Percentiles rank a stretch among this genome's conserved stretches.
Conservation (phyloP, 306 rosid genomes). For the Hylodesmum podocarpum region DNA sequence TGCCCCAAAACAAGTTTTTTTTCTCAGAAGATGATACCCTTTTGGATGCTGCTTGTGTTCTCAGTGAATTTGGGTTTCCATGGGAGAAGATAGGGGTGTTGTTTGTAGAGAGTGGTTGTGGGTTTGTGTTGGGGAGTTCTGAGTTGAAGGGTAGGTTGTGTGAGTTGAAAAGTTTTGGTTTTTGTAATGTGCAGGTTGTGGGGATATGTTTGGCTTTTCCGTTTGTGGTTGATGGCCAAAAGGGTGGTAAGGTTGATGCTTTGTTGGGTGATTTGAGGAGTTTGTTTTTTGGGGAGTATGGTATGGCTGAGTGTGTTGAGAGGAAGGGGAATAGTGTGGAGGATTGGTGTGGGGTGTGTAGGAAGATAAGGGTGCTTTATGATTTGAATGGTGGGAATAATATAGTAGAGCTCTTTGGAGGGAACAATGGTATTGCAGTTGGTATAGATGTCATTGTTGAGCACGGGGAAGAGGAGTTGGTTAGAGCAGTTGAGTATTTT, state of each 20-base stretch:
- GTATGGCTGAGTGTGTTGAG: conserved; percentile 50
- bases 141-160: conserved; percentile 50
- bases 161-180: conserved; percentile 49
- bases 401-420: conserved; percentile 45
- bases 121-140: conserved; percentile 38
- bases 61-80: conserved; percentile 72
- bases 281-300: conserved; percentile 48
- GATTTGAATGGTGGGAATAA: conserved; percentile 49
- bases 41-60: conserved; percentile 59
- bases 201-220: conserved; percentile 80
- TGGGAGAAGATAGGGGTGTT: conserved; percentile 71
- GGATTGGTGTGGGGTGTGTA: conserved; percentile 58
- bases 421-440: conserved; percentile 41
- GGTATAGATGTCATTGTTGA: conserved; percentile 51
- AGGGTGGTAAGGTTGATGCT: conserved; percentile 32
- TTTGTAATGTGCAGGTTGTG: conserved; percentile 50
- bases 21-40: conserved; percentile 59
- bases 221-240: conserved; percentile 38
- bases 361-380: conserved; percentile 62
- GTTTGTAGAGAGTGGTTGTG: conserved; percentile 45
- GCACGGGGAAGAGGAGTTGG: conserved; percentile 49
- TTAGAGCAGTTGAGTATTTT: conserved; percentile 47
- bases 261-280: conserved; percentile 54
- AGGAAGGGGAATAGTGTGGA: conserved; percentile 46
- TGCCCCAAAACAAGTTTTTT: conserved; percentile 67